Percentiles rank a stretch among this genome's conserved stretches.
Evolutionary conservation across 2,329 filamentous ascomycete genomes (phyloP).

Genomic region (Colletotrichum cereale): DNA sequence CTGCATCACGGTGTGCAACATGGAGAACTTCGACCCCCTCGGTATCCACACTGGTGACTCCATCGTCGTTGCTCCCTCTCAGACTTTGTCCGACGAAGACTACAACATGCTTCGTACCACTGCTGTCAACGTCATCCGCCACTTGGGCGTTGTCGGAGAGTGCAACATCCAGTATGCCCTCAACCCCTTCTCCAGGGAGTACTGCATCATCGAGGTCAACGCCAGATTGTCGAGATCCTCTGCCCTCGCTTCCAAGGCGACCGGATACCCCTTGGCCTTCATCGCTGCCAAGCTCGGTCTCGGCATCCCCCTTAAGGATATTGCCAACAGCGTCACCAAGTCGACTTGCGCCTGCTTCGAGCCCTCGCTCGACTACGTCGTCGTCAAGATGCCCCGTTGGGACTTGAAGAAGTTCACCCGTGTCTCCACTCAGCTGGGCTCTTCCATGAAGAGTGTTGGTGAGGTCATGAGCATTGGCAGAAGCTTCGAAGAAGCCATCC

Average conservation of each 20-base stretch:
- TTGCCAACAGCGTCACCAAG: slow-evolving; percentile 95
- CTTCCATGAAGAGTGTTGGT: slow-evolving; percentile 99
- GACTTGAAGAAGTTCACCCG: slow-evolving; percentile 99
- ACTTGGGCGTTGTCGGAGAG: slow-evolving; percentile 96
- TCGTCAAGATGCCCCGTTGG: slow-evolving; percentile 99
- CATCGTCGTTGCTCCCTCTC: slow-evolving; percentile 96
- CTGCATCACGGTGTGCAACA: slow-evolving; percentile 99
- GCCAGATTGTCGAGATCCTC: slow-evolving; percentile 95
- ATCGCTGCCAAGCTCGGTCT: slow-evolving; percentile 97
- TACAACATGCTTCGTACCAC: slow-evolving; percentile 99
- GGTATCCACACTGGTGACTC: slow-evolving; percentile 99
- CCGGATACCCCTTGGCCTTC: slow-evolving; percentile 94
- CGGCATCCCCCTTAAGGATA: slow-evolving; percentile 94
- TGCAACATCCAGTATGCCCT: slow-evolving; percentile 99
- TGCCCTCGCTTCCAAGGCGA: slow-evolving; percentile 95
- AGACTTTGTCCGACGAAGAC: slow-evolving; percentile 96
- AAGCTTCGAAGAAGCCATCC: slow-evolving; percentile 97
- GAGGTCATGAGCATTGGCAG: slow-evolving; percentile 99
- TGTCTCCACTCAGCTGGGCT: slow-evolving; percentile 94
- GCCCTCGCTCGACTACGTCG: slow-evolving; percentile 96
- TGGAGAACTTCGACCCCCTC: slow-evolving; percentile 99
- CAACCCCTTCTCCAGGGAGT: slow-evolving; percentile 94
- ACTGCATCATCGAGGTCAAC: slow-evolving; percentile 99
- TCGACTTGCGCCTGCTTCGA: slow-evolving; percentile 98
- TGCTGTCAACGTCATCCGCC: slow-evolving; percentile 95